Conservation (phyloP, 176 grass and related monocot genomes). For the Bonia amplexicaulis region DNA sequence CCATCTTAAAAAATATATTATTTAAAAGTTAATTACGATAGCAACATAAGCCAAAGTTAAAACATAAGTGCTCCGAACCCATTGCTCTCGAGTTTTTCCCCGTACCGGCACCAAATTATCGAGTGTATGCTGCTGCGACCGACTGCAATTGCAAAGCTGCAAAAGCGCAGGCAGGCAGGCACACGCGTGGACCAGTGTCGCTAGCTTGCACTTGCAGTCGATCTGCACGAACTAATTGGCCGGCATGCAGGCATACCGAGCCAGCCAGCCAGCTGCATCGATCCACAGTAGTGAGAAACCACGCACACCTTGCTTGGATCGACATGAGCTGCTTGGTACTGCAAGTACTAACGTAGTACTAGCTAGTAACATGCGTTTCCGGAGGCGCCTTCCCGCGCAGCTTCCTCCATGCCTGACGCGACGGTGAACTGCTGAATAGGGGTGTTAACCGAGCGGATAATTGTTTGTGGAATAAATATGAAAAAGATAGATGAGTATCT, state of each 20-base stretch:
- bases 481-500: accelerated
- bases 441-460: no score
- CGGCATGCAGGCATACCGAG: background rate
- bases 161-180: background rate
- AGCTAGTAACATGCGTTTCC: background rate
- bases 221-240: background rate
- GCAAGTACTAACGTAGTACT: background rate
- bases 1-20: accelerated
- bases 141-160: background rate
- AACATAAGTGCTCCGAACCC: no score
- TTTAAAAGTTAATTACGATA: no score
- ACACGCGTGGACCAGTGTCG: background rate
- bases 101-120: background rate
- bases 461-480: no score
- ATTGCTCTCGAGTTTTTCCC: background rate
- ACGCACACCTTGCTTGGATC: background rate
- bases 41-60: no score
- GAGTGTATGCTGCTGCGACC: background rate
- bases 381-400: constrained; percentile 38
- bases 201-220: background rate
- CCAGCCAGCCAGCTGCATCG: background rate
- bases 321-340: background rate
- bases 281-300: constrained; percentile 40
- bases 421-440: background rate
- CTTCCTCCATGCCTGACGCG: constrained; percentile 23